Conservation (phyloP, 1,284 basidiomycete genomes). For the Wallemia hederae region DNA sequence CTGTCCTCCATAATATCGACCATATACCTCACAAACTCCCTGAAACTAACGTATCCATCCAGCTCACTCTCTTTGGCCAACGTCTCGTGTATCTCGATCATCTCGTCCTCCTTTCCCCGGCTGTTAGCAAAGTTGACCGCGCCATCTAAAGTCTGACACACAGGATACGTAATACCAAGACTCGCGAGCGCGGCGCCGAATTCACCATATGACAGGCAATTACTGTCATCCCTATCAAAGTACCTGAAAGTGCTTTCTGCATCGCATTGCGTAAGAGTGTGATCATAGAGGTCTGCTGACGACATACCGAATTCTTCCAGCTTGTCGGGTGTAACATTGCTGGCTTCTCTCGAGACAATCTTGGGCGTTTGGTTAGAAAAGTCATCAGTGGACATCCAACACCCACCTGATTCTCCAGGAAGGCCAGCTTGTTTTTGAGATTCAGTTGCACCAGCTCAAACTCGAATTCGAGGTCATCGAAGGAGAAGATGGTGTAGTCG, state of each 20-base stretch:
- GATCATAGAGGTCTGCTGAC: neutral
- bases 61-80: conserved; percentile 59
- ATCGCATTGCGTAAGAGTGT: neutral
- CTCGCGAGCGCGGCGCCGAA: conserved; percentile 78
- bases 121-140: neutral
- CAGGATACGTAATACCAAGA: conserved; percentile 72
- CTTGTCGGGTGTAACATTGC: conserved; percentile 77
- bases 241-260: conserved; percentile 76
- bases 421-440: conserved; percentile 64
- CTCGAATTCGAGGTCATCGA: conserved; percentile 72
- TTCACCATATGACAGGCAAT: conserved; percentile 56
- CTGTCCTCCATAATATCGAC: conserved; percentile 90
- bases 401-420: conserved; percentile 75
- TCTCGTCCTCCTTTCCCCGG: conserved; percentile 40
- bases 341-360: conserved; percentile 74
- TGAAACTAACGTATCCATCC: conserved; percentile 33
- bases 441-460: conserved; percentile 51
- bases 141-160: conserved; percentile 15
- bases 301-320: conserved; percentile 47
- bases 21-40: conserved; percentile 79
- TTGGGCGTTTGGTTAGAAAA: conserved; percentile 16
- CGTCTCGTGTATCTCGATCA: conserved; percentile 56
- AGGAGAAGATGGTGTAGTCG: conserved; percentile 74
- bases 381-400: conserved; percentile 3
- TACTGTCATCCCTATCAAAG: conserved; percentile 77